These are phyloP conservation scores for Candida ulmi DNA, from an alignment of 805 yeast genomes.

Conservation along the genomic window DNA sequence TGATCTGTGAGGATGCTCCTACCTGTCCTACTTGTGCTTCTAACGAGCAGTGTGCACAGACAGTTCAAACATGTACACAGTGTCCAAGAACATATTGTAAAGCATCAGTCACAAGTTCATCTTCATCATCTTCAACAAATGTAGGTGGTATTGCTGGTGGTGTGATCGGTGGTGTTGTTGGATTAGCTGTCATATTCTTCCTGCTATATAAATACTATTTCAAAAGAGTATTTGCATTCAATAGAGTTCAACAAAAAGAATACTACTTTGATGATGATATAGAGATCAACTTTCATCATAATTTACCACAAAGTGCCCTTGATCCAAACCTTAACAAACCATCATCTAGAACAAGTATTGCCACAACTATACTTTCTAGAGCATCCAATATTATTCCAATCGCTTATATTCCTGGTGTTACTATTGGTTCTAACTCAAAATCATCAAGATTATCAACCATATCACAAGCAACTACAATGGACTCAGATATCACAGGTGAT, in stretches of 20 bases:
- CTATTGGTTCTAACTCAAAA: conserved; percentile 37
- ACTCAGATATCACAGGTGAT: conserved; percentile 26
- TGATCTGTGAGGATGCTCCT: conserved; percentile 33
- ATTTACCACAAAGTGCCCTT: conserved; percentile 20
- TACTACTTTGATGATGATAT: conserved; percentile 23
- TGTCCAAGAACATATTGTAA: conserved; percentile 56
- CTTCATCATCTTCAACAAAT: conserved; percentile 15
- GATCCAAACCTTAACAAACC: conserved; percentile 20
- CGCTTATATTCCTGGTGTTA: conserved; percentile 93
- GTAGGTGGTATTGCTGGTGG: conserved; percentile 71
- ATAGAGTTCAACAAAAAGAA: conserved; percentile 24
- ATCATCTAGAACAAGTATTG: conserved; percentile 28
- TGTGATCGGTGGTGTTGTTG: conserved; percentile 56
- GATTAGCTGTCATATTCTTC: conserved; percentile 34
- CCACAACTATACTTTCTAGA: conserved; percentile 65
- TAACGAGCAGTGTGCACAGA: conserved; percentile 48
- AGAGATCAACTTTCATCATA: conserved; percentile 23
- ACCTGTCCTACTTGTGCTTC: conserved; percentile 50
- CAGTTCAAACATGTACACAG: conserved; percentile 48
- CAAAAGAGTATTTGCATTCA: conserved; percentile 26
- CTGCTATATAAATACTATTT: conserved; percentile 39
- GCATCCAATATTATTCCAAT: conserved; percentile 88
- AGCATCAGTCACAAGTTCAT: conserved; percentile 12
- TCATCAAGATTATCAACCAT: conserved; percentile 28
- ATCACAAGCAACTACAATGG: conserved; percentile 11